These are phyloP conservation scores for Coniochaeta ligniaria DNA, from an alignment of 2,329 filamentous ascomycete species.

Conservation along the genomic window DNA sequence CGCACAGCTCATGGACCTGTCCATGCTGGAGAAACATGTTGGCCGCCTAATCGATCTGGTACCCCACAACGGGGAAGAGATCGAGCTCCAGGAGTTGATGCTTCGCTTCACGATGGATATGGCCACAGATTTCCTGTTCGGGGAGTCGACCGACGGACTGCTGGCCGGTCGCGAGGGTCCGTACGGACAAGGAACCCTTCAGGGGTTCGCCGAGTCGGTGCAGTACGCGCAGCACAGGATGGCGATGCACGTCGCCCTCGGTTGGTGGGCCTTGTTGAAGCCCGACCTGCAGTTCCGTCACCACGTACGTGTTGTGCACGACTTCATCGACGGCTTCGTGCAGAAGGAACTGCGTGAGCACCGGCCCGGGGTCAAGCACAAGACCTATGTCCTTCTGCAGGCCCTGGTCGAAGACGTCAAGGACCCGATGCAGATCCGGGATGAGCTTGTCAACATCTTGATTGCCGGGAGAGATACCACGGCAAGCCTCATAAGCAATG, in stretches of 20 bases:
- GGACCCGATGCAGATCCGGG: conserved; percentile 36
- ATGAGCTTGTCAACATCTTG: conserved; percentile 46
- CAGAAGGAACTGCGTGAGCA: conserved; percentile 24
- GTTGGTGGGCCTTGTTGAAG: conserved; percentile 26
- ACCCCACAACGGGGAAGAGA: conserved; percentile 42
- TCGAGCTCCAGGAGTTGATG: conserved; percentile 59
- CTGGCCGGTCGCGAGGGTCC: conserved; percentile 21
- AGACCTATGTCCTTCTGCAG: conserved; percentile 48
- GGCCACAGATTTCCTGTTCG: conserved; percentile 58
- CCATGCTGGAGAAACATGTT: conserved; percentile 64
- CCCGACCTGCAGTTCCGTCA: conserved; percentile 29
- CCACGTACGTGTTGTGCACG: conserved; percentile 30
- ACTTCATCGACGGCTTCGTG: conserved; percentile 42
- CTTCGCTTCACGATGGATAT: conserved; percentile 60
- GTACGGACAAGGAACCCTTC: conserved; percentile 13
- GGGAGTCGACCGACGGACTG: conserved; percentile 32
- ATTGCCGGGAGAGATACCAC: conserved; percentile 53
- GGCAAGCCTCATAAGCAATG: conserved; percentile 39
- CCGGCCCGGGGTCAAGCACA: conserved; percentile 14
- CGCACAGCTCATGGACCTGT: conserved; percentile 58
- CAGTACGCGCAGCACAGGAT: conserved; percentile 36
- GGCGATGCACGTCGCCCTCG: conserved; percentile 29
- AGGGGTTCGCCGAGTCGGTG: conserved; percentile 40
- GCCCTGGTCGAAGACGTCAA: conserved; percentile 40
- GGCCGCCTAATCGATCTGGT: conserved; percentile 51